Percentiles rank a stretch among this genome's conserved stretches.
These are phyloP conservation scores for Plenodomus lindquistii DNA, from an alignment of 2,329 filamentous ascomycete genomes.

Conservation along the genomic window DNA sequence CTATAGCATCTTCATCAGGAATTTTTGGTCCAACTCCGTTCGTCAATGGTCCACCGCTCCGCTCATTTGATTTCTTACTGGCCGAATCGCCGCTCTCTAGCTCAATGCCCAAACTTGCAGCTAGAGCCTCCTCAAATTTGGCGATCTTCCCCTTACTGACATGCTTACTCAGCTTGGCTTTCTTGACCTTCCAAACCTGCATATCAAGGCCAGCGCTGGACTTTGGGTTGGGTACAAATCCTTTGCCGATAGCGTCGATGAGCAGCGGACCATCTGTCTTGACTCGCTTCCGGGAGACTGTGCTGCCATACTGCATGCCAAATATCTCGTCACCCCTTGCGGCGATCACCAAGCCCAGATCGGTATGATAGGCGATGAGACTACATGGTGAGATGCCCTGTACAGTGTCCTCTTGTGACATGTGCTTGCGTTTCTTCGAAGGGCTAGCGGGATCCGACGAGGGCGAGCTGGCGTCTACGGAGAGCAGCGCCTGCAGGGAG, in stretches of 20 bases:
- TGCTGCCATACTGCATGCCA: slow-evolving; percentile 60
- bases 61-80: slow-evolving; percentile 24
- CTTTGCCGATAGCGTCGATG: slow-evolving; percentile 74
- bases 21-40: slow-evolving; percentile 27
- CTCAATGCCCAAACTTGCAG: slow-evolving; percentile 42
- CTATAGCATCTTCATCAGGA: slow-evolving; percentile 18
- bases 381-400: slow-evolving; percentile 47
- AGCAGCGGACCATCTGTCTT: slow-evolving; percentile 59
- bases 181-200: slow-evolving; percentile 34
- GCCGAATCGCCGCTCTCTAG: slow-evolving; percentile 25
- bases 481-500: slow-evolving; percentile 51
- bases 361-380: slow-evolving; percentile 60
- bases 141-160: slow-evolving; percentile 41
- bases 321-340: slow-evolving; percentile 67
- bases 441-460: slow-evolving; percentile 35
- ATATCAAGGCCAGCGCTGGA: slow-evolving; percentile 8
- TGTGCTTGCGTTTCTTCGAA: slow-evolving; percentile 41
- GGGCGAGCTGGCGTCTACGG: slow-evolving; percentile 28
- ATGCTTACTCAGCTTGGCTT: slow-evolving; percentile 42
- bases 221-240: slow-evolving; percentile 43
- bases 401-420: slow-evolving; percentile 42
- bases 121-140: slow-evolving; percentile 49
- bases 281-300: slow-evolving; percentile 41
- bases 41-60: slow-evolving; percentile 19
- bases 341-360: slow-evolving; percentile 68